Evolutionary conservation across 73 alveolate species (phyloP), one percentile per base, ranked within the genome.

Genomic region (Tetrahymena elliotti): DNA sequence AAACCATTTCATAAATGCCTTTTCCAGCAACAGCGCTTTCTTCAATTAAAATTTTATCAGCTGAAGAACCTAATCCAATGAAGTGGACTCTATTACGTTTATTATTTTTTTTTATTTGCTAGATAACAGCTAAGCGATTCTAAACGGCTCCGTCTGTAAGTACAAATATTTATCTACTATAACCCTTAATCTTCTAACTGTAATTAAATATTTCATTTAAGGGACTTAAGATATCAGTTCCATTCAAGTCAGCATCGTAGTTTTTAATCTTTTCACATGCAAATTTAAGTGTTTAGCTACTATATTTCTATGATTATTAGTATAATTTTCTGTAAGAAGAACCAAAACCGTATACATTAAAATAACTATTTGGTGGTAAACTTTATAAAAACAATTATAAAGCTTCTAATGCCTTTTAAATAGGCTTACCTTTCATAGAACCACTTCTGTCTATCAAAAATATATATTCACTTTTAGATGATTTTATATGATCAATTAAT

Each of bases 381-480:
- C 95, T 52, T 35, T 95, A 33, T 35, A 96, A 18, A 92, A 96
- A 95, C 12, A 96, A 84, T 6, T 35, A 13, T 10, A 95, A 92
- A 22, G 98, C 96, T 47, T 96, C 95, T 6, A 34, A 35, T 8
- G 98, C 96, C 10, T 84, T 35, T 13, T 35, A 35, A 38, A 96
- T 38, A 24, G 52, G 35, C 13, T 38, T 15, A 4, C 98, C 98
- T 12, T 83, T 34, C 98, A 96, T 96, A 0, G 98, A 96, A 6
- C 97, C 97, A 84, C 97, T 95, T 95, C 97, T 53, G 40, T 96
- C 98, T 6, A 96, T 33, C 24, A 96, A 34, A 94, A 96, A 96
- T 38, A 96, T 83, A 83, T 40, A 96, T 95, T 94, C 97, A n/a
- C 95, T 95, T 37, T 11, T 93, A 15, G 93, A 84, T 4, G 93